Percentiles rank a stretch among this genome's conserved stretches.
Conservation (phyloP, 768 basidiomycete species). For the Amanita polypyramis region DNA sequence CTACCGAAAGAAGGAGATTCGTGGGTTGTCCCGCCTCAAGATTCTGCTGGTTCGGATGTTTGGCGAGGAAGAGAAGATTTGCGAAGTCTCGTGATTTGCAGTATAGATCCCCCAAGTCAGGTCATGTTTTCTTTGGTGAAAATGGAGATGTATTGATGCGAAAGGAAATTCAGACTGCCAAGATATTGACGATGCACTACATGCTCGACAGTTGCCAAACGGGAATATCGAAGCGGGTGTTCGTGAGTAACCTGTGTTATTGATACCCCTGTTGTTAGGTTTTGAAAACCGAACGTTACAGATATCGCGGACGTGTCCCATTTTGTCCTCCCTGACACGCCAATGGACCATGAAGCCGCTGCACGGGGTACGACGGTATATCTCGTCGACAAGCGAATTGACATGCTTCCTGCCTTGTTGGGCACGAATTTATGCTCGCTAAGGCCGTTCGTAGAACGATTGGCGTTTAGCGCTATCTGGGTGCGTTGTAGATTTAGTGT, state of each 20-base stretch:
- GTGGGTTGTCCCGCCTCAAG: conserved; percentile 88
- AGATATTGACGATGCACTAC: conserved; percentile 97
- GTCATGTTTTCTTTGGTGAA: background rate
- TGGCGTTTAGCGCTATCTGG: conserved; percentile 97
- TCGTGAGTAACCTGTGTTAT: conserved; percentile 51
- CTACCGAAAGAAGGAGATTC: conserved; percentile 80
- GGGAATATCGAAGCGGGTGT: conserved; percentile 97
- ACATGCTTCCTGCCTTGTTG: conserved; percentile 90
- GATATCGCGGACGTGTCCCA: conserved; percentile 98
- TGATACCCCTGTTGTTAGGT: background rate
- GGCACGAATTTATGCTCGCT: conserved; percentile 96
- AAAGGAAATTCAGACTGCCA: conserved; percentile 58
- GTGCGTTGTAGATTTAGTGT: conserved; percentile 39
- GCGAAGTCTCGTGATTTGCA: conserved; percentile 79
- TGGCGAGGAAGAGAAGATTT: conserved; percentile 89
- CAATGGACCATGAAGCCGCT: conserved; percentile 97
- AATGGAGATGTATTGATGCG: background rate
- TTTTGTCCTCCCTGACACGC: conserved; percentile 86
- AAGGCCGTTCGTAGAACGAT: conserved; percentile 81
- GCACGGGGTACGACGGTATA: conserved; percentile 95
- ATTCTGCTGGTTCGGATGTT: conserved; percentile 19
- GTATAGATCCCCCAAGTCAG: conserved; percentile 91
- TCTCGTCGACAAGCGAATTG: conserved; percentile 95
- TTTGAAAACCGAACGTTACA: conserved; percentile 18
- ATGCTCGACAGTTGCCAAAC: conserved; percentile 78